Evolutionary conservation across 2,329 filamentous ascomycete species (phyloP).

Genomic region (Alternaria burnsii): DNA sequence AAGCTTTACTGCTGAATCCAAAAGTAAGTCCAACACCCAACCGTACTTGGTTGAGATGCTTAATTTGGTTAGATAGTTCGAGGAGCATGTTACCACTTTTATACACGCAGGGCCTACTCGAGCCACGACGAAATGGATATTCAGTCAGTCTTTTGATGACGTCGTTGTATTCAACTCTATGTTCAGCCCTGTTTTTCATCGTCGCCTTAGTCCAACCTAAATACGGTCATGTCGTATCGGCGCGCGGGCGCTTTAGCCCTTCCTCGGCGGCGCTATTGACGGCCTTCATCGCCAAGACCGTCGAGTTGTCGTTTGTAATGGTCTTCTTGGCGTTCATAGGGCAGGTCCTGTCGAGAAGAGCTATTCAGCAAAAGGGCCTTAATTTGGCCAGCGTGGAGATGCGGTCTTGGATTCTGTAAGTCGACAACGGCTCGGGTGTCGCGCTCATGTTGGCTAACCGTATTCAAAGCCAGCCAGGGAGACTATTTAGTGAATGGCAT

Average conservation of each 20-base stretch:
- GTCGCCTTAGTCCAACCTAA: slow-evolving; percentile 67
- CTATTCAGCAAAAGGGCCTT: slow-evolving; percentile 13
- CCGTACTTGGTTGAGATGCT: background rate
- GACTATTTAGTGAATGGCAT: slow-evolving; percentile 71
- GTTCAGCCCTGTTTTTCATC: slow-evolving; percentile 68
- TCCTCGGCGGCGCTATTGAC: slow-evolving; percentile 70
- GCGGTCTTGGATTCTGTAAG: slow-evolving; percentile 18
- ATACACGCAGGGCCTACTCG: slow-evolving; percentile 9
- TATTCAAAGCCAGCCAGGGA: slow-evolving; percentile 62
- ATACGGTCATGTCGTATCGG: slow-evolving; percentile 64
- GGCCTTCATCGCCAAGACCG: slow-evolving; percentile 73
- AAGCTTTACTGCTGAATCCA: slow-evolving; percentile 4
- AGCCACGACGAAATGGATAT: slow-evolving; percentile 7
- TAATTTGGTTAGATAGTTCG: slow-evolving; percentile 8
- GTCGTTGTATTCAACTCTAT: slow-evolving; percentile 67
- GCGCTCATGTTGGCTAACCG: background rate
- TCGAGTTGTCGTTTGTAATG: slow-evolving; percentile 77
- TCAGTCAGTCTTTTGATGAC: slow-evolving; percentile 36
- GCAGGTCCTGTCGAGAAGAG: slow-evolving; percentile 63
- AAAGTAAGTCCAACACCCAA: background rate
- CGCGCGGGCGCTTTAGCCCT: slow-evolving; percentile 60
- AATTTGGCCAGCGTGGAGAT: slow-evolving; percentile 12
- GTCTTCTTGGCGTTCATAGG: slow-evolving; percentile 75
- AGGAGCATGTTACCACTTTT: slow-evolving; percentile 14
- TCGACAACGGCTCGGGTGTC: background rate